These are phyloP conservation scores for Rhodamnia argentea DNA, from an alignment of 345 rosid species.

Conservation along the genomic window DNA sequence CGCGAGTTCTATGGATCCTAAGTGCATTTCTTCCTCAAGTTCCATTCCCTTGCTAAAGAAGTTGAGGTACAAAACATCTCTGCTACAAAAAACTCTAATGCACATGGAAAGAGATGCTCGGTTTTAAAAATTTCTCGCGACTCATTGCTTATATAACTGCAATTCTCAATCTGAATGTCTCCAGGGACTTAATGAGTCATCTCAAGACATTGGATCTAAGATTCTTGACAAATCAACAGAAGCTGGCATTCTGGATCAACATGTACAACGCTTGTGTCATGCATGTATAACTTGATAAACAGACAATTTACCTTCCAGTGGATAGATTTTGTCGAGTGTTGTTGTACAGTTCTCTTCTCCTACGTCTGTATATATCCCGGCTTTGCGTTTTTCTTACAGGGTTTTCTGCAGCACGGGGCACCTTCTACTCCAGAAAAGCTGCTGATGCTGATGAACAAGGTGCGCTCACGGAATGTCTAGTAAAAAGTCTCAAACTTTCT, in stretches of 20 bases:
- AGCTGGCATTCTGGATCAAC: conserved; percentile 98
- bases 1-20: conserved; percentile 63
- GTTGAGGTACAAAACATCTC: conserved; percentile 38
- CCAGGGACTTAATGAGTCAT: conserved; percentile 68
- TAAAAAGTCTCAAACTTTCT: neutral
- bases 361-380: neutral
- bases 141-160: neutral
- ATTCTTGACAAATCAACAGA: conserved; percentile 59
- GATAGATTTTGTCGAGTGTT: neutral
- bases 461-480: neutral
- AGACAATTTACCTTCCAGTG: neutral
- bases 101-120: neutral
- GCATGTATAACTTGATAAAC: conserved; percentile 48
- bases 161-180: neutral
- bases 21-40: conserved; percentile 77
- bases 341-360: neutral
- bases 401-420: conserved; percentile 81
- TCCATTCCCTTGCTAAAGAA: conserved; percentile 58
- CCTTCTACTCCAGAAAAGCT: conserved; percentile 68
- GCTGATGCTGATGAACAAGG: conserved; percentile 54
- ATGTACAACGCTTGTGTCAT: conserved; percentile 95
- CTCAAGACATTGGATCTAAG: conserved; percentile 61
- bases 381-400: conserved; percentile 23
- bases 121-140: neutral
- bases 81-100: neutral